These are phyloP conservation scores for Rutstroemia sp. DNA, from an alignment of 2,329 filamentous ascomycete genomes.

Conservation along the genomic window DNA sequence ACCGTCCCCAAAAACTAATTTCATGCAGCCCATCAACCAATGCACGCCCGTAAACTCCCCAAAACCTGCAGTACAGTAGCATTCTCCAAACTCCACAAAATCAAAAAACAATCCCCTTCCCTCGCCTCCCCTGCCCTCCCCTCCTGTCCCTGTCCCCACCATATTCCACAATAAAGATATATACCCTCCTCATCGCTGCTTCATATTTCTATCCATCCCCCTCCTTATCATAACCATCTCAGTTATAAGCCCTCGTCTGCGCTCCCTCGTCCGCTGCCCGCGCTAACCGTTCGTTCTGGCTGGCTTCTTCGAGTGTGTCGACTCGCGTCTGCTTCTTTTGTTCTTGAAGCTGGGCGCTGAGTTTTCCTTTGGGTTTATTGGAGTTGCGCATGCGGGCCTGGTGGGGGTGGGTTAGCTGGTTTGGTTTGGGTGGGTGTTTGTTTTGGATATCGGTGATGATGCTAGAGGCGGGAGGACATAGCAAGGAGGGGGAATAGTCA, in stretches of 20 bases:
- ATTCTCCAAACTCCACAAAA: no score
- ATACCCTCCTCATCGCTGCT: not conserved
- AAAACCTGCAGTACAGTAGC: not conserved
- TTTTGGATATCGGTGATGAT: not conserved
- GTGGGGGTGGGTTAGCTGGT: not conserved
- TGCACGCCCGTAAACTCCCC: not conserved
- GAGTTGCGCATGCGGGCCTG: not conserved
- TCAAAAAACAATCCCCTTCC: no score
- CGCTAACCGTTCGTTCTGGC: constrained; percentile 51
- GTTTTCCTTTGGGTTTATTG: constrained; percentile 52
- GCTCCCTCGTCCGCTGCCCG: constrained; percentile 61
- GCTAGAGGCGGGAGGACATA: not conserved
- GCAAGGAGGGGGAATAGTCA: not conserved
- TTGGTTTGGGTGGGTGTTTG: not conserved
- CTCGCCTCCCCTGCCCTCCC: no score
- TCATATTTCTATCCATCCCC: not conserved
- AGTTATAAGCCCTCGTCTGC: constrained; percentile 51
- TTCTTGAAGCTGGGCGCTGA: constrained; percentile 61
- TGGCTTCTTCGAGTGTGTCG: constrained; percentile 61
- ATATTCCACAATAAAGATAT: not conserved
- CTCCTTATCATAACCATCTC: constrained; percentile 13
- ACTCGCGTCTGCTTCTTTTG: constrained; percentile 68
- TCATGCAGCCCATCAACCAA: no score
- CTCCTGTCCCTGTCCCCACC: not conserved
- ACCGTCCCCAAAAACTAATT: no score